Evolutionary conservation across 139 green algal species (phyloP), one percentile per base, ranked within the genome.

Genomic region (Spirogloea muscicola): DNA sequence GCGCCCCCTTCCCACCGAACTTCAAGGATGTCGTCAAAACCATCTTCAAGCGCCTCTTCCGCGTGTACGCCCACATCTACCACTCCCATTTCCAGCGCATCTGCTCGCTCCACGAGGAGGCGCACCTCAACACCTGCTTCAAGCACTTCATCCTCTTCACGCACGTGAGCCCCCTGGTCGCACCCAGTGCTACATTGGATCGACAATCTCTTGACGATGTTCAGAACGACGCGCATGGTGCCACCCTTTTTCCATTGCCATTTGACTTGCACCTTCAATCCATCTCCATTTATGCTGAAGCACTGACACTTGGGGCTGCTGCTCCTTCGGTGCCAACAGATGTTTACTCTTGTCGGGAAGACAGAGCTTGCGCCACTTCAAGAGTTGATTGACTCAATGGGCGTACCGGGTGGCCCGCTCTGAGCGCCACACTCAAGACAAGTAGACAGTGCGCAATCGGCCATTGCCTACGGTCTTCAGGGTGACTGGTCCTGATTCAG

Each of bases 121-220:
- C 93, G 1, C 94, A 99, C 86, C 83, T 99, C 27, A 98, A 98
- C 88, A 98, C 94, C 13, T 97, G 91, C 85, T 99, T 99, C 88
- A 96, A 96, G 74, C 94, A 98, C 86, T 98, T 98, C 82, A 94
- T 98, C 72, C 90, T 91, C 70, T 98, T 97, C 72, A 89, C 86
- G 0, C 64, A 85, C 75, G 91, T 92, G 27, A 69, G 67, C 46
- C 7, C 13, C 37, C 49, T 5, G 16, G 21, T 72, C 40, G 4
- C 33, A 27, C 33, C 42, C 33, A 59, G 40, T 16, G 21, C 16
- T 41, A 7, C 4, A 9, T 40, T 37, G 16, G 33, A 37, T 60
- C 16, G 49, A 18, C 49, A 34, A 21, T 60, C 16, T 27, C 4
- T 60, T 60, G 49, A 60, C 16, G 9, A 7, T 31, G 9, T 9